phyloP scores from a whole-genome alignment of 23 red algal species.

The Cyanidium caldarium region DNA sequence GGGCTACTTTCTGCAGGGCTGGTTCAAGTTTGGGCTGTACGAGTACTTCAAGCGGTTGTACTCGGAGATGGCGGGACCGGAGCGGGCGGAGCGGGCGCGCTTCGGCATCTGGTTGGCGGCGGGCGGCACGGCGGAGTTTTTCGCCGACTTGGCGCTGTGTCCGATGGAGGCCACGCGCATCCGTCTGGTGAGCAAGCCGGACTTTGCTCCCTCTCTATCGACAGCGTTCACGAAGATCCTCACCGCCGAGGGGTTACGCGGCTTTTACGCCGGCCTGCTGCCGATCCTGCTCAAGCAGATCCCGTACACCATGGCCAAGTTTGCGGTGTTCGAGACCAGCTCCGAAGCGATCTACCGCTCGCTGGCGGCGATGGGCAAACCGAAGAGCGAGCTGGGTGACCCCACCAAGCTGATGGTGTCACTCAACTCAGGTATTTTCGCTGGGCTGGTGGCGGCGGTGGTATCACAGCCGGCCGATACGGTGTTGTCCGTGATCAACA shows the following conservation, averaged over 20 bases:
- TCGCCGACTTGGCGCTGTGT: constrained; percentile 89
- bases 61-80: constrained; percentile 54
- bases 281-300: constrained; percentile 36
- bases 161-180: constrained; percentile 58
- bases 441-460: constrained; percentile 68
- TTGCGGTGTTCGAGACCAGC: constrained; percentile 84
- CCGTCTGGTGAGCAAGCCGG: constrained; percentile 14
- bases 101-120: constrained; percentile 70
- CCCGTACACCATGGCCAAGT: constrained; percentile 95
- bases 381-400: constrained; percentile 1
- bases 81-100: constrained; percentile 50
- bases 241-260: constrained; percentile 3
- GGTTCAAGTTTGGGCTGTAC: constrained; percentile 97
- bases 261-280: constrained; percentile 4
- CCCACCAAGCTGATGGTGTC: constrained; percentile 60
- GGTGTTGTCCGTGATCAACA: constrained; percentile 77
- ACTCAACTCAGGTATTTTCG: constrained; percentile 55
- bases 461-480: constrained; percentile 93
- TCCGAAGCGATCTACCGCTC: constrained; percentile 9
- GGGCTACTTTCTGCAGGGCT: constrained; percentile 79
- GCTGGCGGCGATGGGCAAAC: neutral
- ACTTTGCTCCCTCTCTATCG: constrained; percentile 10
- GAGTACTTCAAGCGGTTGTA: constrained; percentile 97
- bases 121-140: constrained; percentile 79
- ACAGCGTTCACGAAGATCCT: constrained; percentile 8